Conservation (phyloP, 805 yeast species). For the Lachancea dasiensis region DNA sequence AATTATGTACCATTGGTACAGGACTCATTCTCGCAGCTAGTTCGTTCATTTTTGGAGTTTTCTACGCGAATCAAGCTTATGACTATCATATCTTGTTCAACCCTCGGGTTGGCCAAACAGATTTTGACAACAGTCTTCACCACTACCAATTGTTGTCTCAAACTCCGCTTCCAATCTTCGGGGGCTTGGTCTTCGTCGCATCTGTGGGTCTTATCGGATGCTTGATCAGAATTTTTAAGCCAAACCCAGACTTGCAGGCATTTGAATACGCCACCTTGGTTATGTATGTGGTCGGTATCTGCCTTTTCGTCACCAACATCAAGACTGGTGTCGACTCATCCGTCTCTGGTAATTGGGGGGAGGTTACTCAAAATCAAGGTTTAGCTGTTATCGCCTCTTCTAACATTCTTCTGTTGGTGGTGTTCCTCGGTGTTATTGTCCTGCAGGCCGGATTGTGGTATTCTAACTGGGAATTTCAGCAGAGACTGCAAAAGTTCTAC, state of each 20-base stretch:
- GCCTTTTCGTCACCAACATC: conserved; percentile 81
- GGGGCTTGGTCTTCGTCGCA: conserved; percentile 58
- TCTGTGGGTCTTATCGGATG: conserved; percentile 66
- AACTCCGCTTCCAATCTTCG: conserved; percentile 40
- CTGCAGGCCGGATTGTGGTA: conserved; percentile 87
- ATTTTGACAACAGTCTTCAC: conserved; percentile 52
- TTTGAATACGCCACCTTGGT: conserved; percentile 87
- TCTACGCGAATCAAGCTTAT: conserved; percentile 76
- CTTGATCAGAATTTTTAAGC: conserved; percentile 75
- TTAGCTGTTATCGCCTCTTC: conserved; percentile 89
- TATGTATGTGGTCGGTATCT: conserved; percentile 63
- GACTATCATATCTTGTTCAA: conserved; percentile 72
- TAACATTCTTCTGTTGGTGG: conserved; percentile 63
- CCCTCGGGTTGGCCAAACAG: conserved; percentile 42
- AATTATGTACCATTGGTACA: conserved; percentile 28
- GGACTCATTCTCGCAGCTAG: conserved; percentile 38
- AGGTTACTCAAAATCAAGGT: conserved; percentile 80
- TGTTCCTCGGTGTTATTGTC: conserved; percentile 71
- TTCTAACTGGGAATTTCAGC: conserved; percentile 57
- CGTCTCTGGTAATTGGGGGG: conserved; percentile 82
- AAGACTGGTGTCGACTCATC: conserved; percentile 73
- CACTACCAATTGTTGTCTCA: conserved; percentile 76
- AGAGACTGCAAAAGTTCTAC: conserved; percentile 31
- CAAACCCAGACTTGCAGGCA: conserved; percentile 74
- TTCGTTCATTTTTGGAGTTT: conserved; percentile 74